A percentile compares a stretch with the other conserved stretches of the same genome.
Conservation (phyloP, 2,329 filamentous ascomycete genomes). For the Cladophialophora psammophila region DNA sequence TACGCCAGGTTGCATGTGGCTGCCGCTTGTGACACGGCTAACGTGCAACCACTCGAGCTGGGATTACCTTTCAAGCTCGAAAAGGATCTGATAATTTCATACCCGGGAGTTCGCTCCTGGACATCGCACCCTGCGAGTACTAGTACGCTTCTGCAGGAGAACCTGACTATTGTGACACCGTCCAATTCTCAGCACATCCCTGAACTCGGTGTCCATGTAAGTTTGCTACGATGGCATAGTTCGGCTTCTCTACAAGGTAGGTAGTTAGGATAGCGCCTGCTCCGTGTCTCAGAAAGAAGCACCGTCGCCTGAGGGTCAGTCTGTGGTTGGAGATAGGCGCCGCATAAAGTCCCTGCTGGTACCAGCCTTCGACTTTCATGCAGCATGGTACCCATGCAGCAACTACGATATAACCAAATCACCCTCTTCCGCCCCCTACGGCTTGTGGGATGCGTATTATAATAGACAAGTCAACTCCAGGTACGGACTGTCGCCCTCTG, state of each 20-base stretch:
- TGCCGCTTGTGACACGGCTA: not conserved
- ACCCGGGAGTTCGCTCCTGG: not conserved
- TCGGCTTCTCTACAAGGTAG: not conserved
- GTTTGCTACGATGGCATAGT: not conserved
- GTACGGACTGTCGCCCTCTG: not conserved
- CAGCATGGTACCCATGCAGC: not conserved
- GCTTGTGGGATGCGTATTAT: not conserved
- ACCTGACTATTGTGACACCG: not conserved
- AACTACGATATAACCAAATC: not conserved
- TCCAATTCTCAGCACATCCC: not conserved
- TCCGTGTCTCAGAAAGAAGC: constrained; percentile 1
- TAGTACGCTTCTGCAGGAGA: not conserved
- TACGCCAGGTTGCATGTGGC: not conserved
- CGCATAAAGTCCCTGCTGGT: not conserved
- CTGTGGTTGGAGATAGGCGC: not conserved
- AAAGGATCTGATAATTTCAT: not conserved
- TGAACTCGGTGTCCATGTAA: not conserved
- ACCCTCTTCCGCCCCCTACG: not conserved
- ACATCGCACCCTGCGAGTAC: not conserved
- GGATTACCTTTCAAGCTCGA: not conserved
- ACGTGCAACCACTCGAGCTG: not conserved
- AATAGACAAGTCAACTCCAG: not conserved
- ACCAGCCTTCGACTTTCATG: not conserved
- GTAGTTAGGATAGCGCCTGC: not conserved
- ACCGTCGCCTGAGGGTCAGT: not conserved